A percentile compares a stretch with the other conserved stretches of the same genome.
Evolutionary conservation across 176 grass and related monocot genomes (phyloP).

Genomic region (Carex pumila): DNA sequence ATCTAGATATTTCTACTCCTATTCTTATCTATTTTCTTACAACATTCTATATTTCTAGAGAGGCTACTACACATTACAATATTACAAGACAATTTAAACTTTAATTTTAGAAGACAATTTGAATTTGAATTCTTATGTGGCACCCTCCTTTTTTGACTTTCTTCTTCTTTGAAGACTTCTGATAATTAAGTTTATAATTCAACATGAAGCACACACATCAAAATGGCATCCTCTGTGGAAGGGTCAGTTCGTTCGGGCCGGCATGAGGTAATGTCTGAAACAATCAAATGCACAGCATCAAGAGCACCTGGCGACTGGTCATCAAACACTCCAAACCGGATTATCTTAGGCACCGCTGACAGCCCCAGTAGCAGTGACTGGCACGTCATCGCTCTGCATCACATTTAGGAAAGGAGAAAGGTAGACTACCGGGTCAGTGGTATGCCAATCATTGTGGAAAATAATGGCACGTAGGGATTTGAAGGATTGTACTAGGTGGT

Average conservation of each 20-base stretch:
- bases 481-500: slow-evolving; percentile 53
- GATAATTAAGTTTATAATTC: no score
- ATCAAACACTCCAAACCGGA: slow-evolving; percentile 77
- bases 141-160: no score
- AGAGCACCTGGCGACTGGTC: slow-evolving; percentile 73
- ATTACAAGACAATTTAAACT: no score
- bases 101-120: no score
- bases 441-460: slow-evolving; percentile 82
- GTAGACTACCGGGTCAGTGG: slow-evolving; percentile 73
- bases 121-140: no score
- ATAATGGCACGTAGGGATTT: slow-evolving; percentile 66
- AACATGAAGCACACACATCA: slow-evolving; percentile 63
- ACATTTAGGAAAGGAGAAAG: slow-evolving; percentile 76
- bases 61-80: no score
- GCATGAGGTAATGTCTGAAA: slow-evolving; percentile 52
- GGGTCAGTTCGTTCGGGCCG: slow-evolving; percentile 62
- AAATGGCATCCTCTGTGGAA: slow-evolving; percentile 67
- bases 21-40: no score
- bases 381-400: slow-evolving; percentile 65
- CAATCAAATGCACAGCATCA: slow-evolving; percentile 58
- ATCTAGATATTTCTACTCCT: no score
- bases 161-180: no score
- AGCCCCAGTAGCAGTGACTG: slow-evolving; percentile 67
- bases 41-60: no score
- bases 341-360: slow-evolving; percentile 74